Base-by-base conservation (phyloP, 345 rosid genomes). In the Laguncularia racemosa region DNA sequence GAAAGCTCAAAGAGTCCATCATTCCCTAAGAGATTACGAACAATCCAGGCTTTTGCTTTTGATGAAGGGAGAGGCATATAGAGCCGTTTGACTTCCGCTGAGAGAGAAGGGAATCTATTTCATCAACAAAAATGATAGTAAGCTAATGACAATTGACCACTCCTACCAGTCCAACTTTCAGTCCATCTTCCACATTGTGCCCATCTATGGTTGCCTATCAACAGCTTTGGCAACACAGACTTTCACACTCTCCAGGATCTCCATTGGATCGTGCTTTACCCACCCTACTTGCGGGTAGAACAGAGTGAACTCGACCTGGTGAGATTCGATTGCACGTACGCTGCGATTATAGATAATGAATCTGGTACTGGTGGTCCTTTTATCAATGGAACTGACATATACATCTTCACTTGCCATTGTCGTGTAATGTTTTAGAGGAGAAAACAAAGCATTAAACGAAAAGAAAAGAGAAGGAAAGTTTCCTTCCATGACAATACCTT, bases 91-190 rank as follows among this genome's bases (percentile, higher is more conserved):
- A 87, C 97, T n/a, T n/a, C n/a, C n/a, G n/a, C 96, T 87, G 99
- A 59, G 99, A 93, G n/a, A 87, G 77, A 71, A 93, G 88, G 33
- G 97, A 93, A 76, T 89, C 97, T 68, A 89, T 87, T 76, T 93
- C 99, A 73, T 89, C 97, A 21, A 93, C 99, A 79, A 93, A 93
- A 57, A 89, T 89, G 56, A 93, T 96, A 64, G 99, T 96, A 63
- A 97, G 97, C 75, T 93, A 97, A 71, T 95, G 96, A 66, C 97
- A 93, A 73, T 84, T 81, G 56, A 97, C 99, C 55, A 93, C 99
- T 56, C 97, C 99, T n/a, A n/a, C n/a, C n/a, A n/a, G n/a, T n/a
- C n/a, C n/a, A n/a, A n/a, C n/a, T n/a, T n/a, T n/a, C n/a, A n/a
- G n/a, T n/a, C n/a, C n/a, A n/a, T n/a, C n/a, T n/a, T n/a, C n/a